Conservation (phyloP, 2,329 filamentous ascomycete genomes). For the Aspergillus flavus region DNA sequence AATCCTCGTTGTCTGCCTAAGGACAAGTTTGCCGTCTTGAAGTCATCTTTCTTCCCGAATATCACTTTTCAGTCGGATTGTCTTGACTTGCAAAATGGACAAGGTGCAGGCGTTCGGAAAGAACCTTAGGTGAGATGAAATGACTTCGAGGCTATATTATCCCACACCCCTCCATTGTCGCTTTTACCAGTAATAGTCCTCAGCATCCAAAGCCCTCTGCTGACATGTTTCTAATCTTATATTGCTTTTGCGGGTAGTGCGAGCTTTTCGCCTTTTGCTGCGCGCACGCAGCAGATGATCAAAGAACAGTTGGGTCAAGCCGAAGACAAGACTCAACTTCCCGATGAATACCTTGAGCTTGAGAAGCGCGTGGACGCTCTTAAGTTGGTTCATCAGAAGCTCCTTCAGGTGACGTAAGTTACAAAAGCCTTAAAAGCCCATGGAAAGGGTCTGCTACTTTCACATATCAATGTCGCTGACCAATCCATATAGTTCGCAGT, state of each 20-base stretch:
- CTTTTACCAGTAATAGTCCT: slow-evolving; percentile 8
- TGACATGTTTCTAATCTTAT: slow-evolving; percentile 30
- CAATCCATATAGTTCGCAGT: slow-evolving; percentile 70
- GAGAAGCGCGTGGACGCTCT: slow-evolving; percentile 98
- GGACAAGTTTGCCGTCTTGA: background rate
- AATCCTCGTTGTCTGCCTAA: background rate
- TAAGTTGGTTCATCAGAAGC: slow-evolving; percentile 95
- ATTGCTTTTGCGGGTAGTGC: slow-evolving; percentile 64
- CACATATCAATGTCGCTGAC: slow-evolving; percentile 5
- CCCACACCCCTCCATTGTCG: slow-evolving; percentile 3
- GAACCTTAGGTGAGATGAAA: slow-evolving; percentile 62
- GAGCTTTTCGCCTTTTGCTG: slow-evolving; percentile 87
- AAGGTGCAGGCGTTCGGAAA: slow-evolving; percentile 71
- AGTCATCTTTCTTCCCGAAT: background rate
- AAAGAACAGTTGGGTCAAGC: slow-evolving; percentile 96
- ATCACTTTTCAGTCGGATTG: slow-evolving; percentile 9
- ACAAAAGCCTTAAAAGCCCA: background rate
- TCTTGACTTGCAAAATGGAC: slow-evolving; percentile 56
- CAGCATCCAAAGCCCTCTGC: slow-evolving; percentile 29
- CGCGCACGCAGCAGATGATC: slow-evolving; percentile 93
- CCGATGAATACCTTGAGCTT: slow-evolving; percentile 95
- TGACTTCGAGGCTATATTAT: slow-evolving; percentile 15
- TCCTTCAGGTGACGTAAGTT: slow-evolving; percentile 91
- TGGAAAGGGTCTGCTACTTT: background rate
- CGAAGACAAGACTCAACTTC: slow-evolving; percentile 97